Evolutionary conservation across 2,329 filamentous ascomycete species (phyloP).

Genomic region (Diaporthe australafricana): DNA sequence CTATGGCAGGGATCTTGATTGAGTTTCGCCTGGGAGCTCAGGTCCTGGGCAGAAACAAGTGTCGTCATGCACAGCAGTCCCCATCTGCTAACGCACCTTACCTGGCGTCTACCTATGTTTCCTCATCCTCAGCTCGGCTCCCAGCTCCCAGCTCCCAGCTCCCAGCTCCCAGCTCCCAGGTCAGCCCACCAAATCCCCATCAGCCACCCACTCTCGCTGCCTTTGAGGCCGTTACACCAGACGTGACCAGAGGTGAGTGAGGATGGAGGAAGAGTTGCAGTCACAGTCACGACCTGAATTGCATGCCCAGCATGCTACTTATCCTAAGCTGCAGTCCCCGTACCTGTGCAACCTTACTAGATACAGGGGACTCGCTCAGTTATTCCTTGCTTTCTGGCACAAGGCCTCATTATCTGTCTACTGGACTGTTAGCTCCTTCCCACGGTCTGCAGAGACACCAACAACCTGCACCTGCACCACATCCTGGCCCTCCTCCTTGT

Average conservation of each 20-base stretch:
- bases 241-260: not conserved
- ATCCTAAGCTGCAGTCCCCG: not conserved
- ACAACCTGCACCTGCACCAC: not conserved
- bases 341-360: constrained; percentile 9
- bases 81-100: not conserved
- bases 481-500: constrained; percentile 7
- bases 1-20: constrained; percentile 23
- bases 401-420: not conserved
- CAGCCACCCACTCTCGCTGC: not conserved
- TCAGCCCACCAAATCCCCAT: not conserved
- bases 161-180: too few relatives aligned
- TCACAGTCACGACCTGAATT: constrained; percentile 9
- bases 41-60: constrained; percentile 3
- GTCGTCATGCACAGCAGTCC: constrained; percentile 3
- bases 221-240: not conserved
- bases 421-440: not conserved
- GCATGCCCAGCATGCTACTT: not conserved
- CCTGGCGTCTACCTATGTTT: not conserved
- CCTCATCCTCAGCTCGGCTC: constrained; percentile 1
- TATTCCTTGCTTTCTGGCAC: not conserved
- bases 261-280: not conserved
- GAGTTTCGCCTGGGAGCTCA: constrained; percentile 7
- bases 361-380: not conserved
- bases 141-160: too few relatives aligned
- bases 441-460: constrained; percentile 5